phyloP scores from a whole-genome alignment of 306 rosid species.

The Mucuna pruriens region DNA sequence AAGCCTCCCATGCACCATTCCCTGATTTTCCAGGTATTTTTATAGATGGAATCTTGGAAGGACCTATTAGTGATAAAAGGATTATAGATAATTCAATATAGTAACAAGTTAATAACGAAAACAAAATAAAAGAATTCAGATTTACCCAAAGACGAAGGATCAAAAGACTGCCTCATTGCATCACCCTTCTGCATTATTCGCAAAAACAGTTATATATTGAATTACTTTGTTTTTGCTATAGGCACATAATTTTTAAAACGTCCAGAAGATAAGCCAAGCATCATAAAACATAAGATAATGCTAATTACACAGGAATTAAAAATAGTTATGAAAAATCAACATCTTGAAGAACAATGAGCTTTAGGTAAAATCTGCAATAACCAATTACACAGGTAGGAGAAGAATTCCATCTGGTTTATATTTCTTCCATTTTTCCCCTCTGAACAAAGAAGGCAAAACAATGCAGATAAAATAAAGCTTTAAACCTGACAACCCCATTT shows the following conservation, averaged over 20 bases:
- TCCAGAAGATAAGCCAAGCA: not conserved
- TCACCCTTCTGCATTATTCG: conserved; percentile 46
- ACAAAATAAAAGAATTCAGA: conserved; percentile 6
- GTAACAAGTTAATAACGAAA: conserved; percentile 14
- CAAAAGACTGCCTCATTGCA: conserved; percentile 69
- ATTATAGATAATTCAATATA: conserved; percentile 7
- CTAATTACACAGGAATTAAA: not conserved
- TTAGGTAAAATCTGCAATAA: not conserved
- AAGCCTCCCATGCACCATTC: conserved; percentile 50
- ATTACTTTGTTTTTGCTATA: conserved; percentile 19
- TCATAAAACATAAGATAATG: conserved; percentile 19
- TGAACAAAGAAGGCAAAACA: conserved; percentile 2
- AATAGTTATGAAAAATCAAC: not conserved
- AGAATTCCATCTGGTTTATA: not conserved
- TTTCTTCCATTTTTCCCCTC: not conserved
- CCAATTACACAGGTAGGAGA: not conserved
- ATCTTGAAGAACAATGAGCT: conserved; percentile 13
- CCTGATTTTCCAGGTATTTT: conserved; percentile 53
- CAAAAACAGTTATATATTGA: conserved; percentile 17
- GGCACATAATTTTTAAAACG: conserved; percentile 27
- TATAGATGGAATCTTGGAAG: conserved; percentile 55
- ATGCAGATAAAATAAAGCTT: not conserved
- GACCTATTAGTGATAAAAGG: conserved; percentile 47
- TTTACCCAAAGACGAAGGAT: conserved; percentile 61
- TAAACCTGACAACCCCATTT: not conserved